Evolutionary conservation across 257 asterid genomes (phyloP), one percentile per base, ranked within the genome.

Genomic region (Ehretia macrophylla): DNA sequence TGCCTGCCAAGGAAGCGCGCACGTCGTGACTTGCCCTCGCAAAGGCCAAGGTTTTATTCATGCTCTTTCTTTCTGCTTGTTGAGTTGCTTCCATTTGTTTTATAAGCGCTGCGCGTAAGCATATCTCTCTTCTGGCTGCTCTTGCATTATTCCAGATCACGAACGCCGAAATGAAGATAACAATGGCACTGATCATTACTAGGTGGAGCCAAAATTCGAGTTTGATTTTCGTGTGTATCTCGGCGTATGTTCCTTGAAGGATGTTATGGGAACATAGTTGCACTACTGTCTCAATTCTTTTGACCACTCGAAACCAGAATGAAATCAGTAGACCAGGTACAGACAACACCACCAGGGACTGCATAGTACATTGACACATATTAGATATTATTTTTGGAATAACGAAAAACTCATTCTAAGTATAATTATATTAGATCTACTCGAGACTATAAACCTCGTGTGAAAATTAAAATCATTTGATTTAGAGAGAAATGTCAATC

Each of bases 21-120:
- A 90, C 72, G 62, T 90, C 96, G 17, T 90, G 97, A 78, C 86
- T 84, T n/a, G 96, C 95, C 4, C 76, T 80, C 1, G 87, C 90
- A 48, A 83, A 84, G 22, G 93, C 95, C 20, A 73, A 77, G 54
- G 75, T 86, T 66, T 79, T 84, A 60, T 77, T 85, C 90, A 77
- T 74, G 12, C 87, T 79, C 62, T 83, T 90, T 56, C 84, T 71
- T 48, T 86, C 95, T 1, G 94, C 86, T 59, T 89, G 86, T 53
- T 62, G 86, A 13, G 94, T 84, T 18, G 87, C 85, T 68, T 89
- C 94, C 95, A 79, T 82, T 59, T 82, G 95, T 35, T 65, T 86
- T 65, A 79, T 75, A 44, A 89, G 58, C 5, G 79, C 79, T 13
- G 70, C 55, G 35, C 89, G 57, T 18, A 89, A 70, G 20, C 65